A percentile compares a stretch with the other conserved stretches of the same genome.
Conservation (phyloP, 2,329 filamentous ascomycete species). For the Sclerotinia glacialis region DNA sequence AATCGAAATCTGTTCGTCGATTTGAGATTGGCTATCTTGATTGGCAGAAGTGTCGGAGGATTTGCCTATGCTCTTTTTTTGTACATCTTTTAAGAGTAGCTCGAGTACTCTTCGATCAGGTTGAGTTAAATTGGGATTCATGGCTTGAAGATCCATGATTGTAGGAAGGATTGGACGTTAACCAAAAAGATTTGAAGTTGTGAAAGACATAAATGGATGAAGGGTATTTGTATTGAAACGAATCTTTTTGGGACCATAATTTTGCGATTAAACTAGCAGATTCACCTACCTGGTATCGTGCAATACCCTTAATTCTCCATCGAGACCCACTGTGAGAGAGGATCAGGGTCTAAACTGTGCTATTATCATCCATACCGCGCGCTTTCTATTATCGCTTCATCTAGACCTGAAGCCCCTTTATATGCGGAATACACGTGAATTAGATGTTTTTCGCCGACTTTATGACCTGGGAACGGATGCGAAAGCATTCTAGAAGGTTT, state of each 20-base stretch:
- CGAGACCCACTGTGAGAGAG: constrained; percentile 5
- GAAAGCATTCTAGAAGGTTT: background rate
- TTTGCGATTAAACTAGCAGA: constrained; percentile 12
- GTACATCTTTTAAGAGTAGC: constrained; percentile 15
- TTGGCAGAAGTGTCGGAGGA: background rate
- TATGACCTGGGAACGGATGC: background rate
- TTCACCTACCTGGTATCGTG: constrained; percentile 4
- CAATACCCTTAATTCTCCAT: constrained; percentile 2
- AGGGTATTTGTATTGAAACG: constrained; percentile 5
- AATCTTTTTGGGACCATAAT: constrained; percentile 11
- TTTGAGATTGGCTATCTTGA: constrained; percentile 12
- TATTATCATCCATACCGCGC: background rate
- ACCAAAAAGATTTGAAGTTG: background rate
- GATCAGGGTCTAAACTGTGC: constrained; percentile 3
- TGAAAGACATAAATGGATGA: constrained; percentile 1
- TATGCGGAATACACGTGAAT: background rate
- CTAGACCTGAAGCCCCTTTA: constrained; percentile 7
- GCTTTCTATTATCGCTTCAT: constrained; percentile 3
- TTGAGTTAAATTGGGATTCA: constrained; percentile 18
- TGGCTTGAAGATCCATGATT: constrained; percentile 21
- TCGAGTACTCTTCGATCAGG: constrained; percentile 22
- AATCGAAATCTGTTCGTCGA: constrained; percentile 18
- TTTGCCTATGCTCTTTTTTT: background rate
- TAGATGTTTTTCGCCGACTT: background rate
- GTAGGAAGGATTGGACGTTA: constrained; percentile 7